Base-by-base conservation (phyloP, 306 rosid species). In the Prunus armeniaca region DNA sequence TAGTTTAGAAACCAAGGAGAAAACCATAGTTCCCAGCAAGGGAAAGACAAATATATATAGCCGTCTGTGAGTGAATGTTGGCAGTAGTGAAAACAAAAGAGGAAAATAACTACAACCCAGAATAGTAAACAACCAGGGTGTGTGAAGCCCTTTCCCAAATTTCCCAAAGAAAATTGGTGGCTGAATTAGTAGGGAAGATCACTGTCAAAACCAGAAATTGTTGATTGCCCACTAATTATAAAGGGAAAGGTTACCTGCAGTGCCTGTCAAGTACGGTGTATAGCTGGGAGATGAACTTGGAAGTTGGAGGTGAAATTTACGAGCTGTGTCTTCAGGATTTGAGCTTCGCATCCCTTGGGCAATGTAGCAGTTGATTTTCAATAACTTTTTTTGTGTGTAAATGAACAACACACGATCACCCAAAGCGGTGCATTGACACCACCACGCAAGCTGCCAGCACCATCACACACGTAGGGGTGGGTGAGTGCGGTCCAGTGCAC, bases 201-300 rank as follows among this genome's bases (percentile, higher is more conserved):
- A 68, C n/a, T 2, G 25, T 6, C 22, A 24, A 47, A 56, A 55
- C 14, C 62, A 56, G 22, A 69, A 74, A 74, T 68, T 17, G 64
- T 63, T 27, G 64, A 47, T 38, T 22, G 49, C 54, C 74, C 60
- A 67, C 19, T 43, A 64, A 15, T 61, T 28, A 52, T 41, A 32
- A 12, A 28, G 6, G 22, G 30, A 2, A 65, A 30, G 12, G 0
- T 34, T 78, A 50, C 70, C 81, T 22, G 67, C 13, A 72, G 38
- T 22, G 13, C 8, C 41, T 72, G 72, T 71, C 47, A 19, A 38
- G 64, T 30, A 32, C 4, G 67, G 22, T 72, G 43, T 38, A 45
- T 28, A 73, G 76, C n/a, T 47, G 32, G 24, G 30, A 69, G 74
- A 69, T 10, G 27, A 30, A 69, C 11, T 50, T 15, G 74, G 43